These are phyloP conservation scores for Citrus australasica DNA, from an alignment of 345 rosid species.

Conservation along the genomic window DNA sequence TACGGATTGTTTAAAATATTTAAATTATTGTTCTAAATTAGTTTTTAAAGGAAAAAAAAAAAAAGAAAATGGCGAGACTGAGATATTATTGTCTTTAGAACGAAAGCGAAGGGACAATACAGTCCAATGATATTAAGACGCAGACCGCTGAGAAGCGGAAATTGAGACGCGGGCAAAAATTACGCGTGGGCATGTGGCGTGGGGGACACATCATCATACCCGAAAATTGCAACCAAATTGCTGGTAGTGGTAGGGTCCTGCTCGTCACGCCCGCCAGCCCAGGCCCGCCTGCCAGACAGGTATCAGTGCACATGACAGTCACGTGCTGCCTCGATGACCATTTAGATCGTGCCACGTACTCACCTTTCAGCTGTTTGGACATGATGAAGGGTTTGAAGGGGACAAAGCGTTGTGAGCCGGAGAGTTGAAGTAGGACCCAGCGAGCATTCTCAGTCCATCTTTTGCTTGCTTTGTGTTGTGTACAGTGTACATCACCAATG, in stretches of 20 bases:
- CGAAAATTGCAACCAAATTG: not conserved
- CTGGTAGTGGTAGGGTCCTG: constrained; percentile 19
- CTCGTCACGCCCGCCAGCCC: constrained; percentile 14
- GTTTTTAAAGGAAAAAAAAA: too few relatives aligned
- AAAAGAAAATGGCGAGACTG: not conserved
- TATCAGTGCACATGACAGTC: constrained; percentile 9
- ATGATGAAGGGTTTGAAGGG: constrained; percentile 23
- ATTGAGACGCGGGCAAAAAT: constrained; percentile 13
- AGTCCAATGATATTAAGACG: not conserved
- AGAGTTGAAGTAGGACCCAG: not conserved
- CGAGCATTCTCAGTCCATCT: not conserved
- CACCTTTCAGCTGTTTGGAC: too few relatives aligned
- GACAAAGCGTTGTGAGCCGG: constrained; percentile 16
- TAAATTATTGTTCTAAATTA: too few relatives aligned
- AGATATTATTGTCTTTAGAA: not conserved
- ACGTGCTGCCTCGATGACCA: constrained; percentile 7
- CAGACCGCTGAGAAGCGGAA: constrained; percentile 2
- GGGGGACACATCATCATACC: constrained; percentile 9
- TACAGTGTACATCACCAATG: constrained; percentile 1
- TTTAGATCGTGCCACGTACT: not conserved
- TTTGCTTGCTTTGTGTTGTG: too few relatives aligned
- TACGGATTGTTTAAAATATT: too few relatives aligned
- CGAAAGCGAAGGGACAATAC: constrained; percentile 1
- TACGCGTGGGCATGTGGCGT: constrained; percentile 23
- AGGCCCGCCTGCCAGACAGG: not conserved